A percentile compares a stretch with the other conserved stretches of the same genome.
Evolutionary conservation across 176 grass and related monocot genomes (phyloP).

Genomic region (Oryza punctata): DNA sequence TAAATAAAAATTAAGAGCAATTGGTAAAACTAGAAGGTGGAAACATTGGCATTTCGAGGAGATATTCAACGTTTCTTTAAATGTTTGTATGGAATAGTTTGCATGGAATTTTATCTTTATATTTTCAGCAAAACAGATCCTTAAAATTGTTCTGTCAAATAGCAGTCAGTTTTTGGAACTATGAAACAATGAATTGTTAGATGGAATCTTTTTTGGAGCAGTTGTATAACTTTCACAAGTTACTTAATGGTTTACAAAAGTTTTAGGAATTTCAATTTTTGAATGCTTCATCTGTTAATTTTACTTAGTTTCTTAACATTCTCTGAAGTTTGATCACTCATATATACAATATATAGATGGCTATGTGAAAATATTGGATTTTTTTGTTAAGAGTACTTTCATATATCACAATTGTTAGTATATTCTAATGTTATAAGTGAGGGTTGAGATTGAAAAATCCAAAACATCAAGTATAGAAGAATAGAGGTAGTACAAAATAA

Average conservation of each 20-base stretch:
- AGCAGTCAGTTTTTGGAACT: not conserved
- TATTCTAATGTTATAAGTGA: not conserved
- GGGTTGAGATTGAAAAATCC: not conserved
- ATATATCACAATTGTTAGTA: not conserved
- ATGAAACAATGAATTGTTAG: not conserved
- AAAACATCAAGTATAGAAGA: not conserved
- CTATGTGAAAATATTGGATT: not conserved
- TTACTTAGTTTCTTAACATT: not conserved
- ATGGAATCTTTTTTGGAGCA: slow-evolving; percentile 11
- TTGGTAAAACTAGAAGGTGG: slow-evolving; percentile 28
- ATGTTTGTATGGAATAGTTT: not conserved
- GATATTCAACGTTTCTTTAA: not conserved
- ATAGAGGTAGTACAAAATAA: not conserved
- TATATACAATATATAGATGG: not conserved
- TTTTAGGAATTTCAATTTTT: not conserved
- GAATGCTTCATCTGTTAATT: not conserved
- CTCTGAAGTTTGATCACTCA: not conserved
- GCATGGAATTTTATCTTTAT: not conserved
- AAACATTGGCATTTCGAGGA: not conserved
- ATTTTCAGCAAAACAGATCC: not conserved
- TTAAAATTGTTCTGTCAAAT: slow-evolving; percentile 12
- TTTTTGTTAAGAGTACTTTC: not conserved
- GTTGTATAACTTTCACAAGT: not conserved
- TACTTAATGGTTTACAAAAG: not conserved
- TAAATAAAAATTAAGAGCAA: slow-evolving; percentile 10